Percentiles rank a stretch among this genome's conserved stretches.
These are phyloP conservation scores for Phytopythium cucurbitacearum DNA, from an alignment of 352 stramenopile species.

Conservation along the genomic window DNA sequence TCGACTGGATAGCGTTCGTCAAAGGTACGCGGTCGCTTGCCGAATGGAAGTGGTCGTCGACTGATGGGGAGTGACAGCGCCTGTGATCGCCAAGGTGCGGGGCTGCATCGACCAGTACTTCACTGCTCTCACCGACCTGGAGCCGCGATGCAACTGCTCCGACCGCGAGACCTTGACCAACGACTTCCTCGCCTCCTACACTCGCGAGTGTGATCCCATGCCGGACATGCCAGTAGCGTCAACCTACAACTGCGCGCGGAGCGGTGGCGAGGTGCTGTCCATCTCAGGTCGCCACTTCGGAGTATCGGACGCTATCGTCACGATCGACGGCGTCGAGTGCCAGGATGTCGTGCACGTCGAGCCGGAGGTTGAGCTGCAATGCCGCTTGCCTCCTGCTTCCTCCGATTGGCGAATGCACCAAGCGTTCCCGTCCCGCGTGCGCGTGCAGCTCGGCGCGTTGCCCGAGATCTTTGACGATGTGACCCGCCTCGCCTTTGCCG, in stretches of 20 bases:
- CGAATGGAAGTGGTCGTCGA: neutral
- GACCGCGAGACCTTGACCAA: constrained; percentile 39
- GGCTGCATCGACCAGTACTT: constrained; percentile 80
- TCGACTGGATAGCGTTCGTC: constrained; percentile 67
- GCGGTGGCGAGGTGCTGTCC: constrained; percentile 45
- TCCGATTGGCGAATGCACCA: constrained; percentile 22
- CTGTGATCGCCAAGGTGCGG: constrained; percentile 67
- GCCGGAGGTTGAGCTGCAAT: constrained; percentile 65
- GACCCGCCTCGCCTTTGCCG: constrained; percentile 63
- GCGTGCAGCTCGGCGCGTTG: constrained; percentile 58
- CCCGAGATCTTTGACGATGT: constrained; percentile 54
- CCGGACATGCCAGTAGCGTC: constrained; percentile 18
- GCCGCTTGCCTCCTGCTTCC: constrained; percentile 55
- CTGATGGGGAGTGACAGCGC: constrained; percentile 18
- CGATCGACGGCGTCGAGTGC: constrained; percentile 66
- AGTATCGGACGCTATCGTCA: constrained; percentile 55
- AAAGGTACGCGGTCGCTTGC: constrained; percentile 29
- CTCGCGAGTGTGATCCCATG: constrained; percentile 42
- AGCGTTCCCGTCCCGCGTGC: constrained; percentile 44
- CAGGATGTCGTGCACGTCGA: constrained; percentile 50
- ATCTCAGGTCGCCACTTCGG: constrained; percentile 79
- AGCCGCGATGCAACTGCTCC: constrained; percentile 41
- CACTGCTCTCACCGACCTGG: neutral
- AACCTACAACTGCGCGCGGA: constrained; percentile 69
- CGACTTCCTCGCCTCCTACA: constrained; percentile 30